phyloP scores from a whole-genome alignment of 2,329 filamentous ascomycete species.

The Pestalotiopsis sp. region DNA sequence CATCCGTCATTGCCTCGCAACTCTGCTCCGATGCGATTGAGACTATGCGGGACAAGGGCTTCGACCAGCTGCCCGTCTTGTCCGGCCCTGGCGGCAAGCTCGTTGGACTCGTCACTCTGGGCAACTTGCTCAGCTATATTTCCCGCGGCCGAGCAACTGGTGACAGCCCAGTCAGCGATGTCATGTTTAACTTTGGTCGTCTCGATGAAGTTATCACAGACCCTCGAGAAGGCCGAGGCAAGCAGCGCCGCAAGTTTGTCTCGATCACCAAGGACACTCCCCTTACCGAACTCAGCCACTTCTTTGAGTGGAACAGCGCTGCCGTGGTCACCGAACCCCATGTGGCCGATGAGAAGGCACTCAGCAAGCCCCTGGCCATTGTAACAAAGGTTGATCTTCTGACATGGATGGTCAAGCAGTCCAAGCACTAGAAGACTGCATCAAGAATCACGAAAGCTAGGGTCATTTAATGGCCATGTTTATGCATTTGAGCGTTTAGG shows the following conservation, averaged over 20 bases:
- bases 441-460: neutral
- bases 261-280: conserved; percentile 93
- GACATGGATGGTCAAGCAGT: conserved; percentile 81
- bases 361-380: conserved; percentile 81
- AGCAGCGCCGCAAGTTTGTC: conserved; percentile 74
- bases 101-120: conserved; percentile 90
- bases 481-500: conserved; percentile 8
- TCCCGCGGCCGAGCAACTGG: conserved; percentile 79
- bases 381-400: conserved; percentile 97
- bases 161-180: conserved; percentile 74
- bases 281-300: conserved; percentile 80
- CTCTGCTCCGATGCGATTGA: conserved; percentile 88
- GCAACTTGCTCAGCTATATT: conserved; percentile 91
- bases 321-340: conserved; percentile 86
- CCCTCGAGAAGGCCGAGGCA: conserved; percentile 54
- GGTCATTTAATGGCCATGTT: neutral
- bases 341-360: conserved; percentile 50
- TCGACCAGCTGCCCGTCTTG: conserved; percentile 94
- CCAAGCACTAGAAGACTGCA: conserved; percentile 34
- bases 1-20: conserved; percentile 73
- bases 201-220: conserved; percentile 92
- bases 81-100: conserved; percentile 70
- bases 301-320: conserved; percentile 98
- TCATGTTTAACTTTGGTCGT: conserved; percentile 96
- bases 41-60: conserved; percentile 97